Conservation (phyloP, 306 rosid species). For the Mucuna pruriens region DNA sequence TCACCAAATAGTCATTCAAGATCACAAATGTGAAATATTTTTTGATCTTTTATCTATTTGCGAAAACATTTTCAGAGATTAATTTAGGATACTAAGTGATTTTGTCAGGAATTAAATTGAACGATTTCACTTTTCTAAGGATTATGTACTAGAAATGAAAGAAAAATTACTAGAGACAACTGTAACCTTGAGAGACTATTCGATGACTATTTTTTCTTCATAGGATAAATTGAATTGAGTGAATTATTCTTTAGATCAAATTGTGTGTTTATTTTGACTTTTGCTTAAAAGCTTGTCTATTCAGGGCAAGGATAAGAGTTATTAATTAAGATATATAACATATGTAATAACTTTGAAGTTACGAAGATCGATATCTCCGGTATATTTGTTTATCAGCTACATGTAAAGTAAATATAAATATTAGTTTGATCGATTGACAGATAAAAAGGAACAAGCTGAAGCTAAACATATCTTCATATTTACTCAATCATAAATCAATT, state of each 20-base stretch:
- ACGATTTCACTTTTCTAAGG: no score
- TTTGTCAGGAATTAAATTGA: no score
- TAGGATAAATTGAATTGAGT: neutral
- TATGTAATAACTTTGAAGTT: neutral
- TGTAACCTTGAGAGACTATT: neutral
- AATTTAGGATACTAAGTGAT: no score
- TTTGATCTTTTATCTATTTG: no score
- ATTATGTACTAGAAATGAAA: neutral
- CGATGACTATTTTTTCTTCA: no score
- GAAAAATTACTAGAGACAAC: neutral
- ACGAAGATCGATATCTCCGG: neutral
- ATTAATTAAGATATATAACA: neutral
- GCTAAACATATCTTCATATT: neutral
- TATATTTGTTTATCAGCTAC: neutral
- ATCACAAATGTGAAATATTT: no score
- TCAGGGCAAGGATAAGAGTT: neutral
- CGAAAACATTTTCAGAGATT: no score
- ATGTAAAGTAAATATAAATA: neutral
- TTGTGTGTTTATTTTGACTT: no score
- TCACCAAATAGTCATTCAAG: no score
- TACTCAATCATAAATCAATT: neutral
- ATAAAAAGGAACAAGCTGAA: neutral
- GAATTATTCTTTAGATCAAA: no score
- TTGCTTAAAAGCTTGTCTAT: neutral
- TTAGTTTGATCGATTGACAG: neutral